These are phyloP conservation scores for Moniliella sp. DNA, from an alignment of 1,284 basidiomycete genomes.

Conservation along the genomic window DNA sequence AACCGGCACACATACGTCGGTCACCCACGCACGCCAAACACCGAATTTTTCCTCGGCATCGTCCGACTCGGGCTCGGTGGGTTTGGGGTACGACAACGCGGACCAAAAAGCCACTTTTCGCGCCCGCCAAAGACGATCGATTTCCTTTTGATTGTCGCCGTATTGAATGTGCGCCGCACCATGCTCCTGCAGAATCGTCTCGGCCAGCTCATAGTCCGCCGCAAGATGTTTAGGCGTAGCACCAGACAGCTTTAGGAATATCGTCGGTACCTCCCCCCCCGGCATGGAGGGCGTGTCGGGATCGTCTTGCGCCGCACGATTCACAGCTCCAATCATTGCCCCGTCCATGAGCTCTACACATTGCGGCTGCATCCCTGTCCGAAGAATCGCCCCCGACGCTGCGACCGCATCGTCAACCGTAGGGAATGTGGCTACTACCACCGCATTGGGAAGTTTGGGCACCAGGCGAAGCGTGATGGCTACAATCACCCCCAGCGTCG, in stretches of 20 bases:
- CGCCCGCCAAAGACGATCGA: slow-evolving; percentile 57
- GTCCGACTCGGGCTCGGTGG: neutral
- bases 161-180: neutral
- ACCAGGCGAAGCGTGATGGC: slow-evolving; percentile 67
- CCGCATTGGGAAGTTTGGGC: slow-evolving; percentile 52
- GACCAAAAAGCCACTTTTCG: slow-evolving; percentile 62
- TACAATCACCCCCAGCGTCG: slow-evolving; percentile 74
- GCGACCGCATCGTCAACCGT: too few species aligned
- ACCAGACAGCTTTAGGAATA: neutral
- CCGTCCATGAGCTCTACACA: slow-evolving; percentile 28
- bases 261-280: neutral
- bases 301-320: too few species aligned
- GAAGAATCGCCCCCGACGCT: too few species aligned
- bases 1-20: neutral
- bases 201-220: neutral
- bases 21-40: neutral
- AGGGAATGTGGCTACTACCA: slow-evolving; percentile 42
- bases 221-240: neutral
- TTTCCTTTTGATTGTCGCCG: slow-evolving; percentile 48
- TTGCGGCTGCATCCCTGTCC: slow-evolving; percentile 41
- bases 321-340: slow-evolving; percentile 29
- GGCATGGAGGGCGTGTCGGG: neutral
- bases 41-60: too few species aligned
- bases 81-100: slow-evolving; percentile 25
- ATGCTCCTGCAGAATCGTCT: neutral